Base-by-base conservation (phyloP, 805 yeast genomes). In the Schwanniomyces occidentalis region DNA sequence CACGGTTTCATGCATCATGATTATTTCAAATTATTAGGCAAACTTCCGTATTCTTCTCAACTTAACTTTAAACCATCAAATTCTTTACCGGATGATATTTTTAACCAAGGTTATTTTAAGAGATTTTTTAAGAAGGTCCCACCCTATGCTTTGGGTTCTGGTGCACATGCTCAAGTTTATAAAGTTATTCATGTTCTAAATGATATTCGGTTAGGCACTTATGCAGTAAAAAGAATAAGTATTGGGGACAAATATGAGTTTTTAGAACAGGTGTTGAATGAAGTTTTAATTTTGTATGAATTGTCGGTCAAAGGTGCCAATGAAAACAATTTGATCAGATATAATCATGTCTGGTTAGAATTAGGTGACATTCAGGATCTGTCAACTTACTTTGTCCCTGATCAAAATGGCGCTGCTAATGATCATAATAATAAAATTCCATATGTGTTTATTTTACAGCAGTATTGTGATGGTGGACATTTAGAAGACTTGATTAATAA, bases 321-420 rank as follows among this genome's bases (percentile, higher is more conserved):
- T 30, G 69, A 63, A 30, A 59, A 63, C 38, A 84, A 88, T 54
- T 69, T 89, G 46, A 86, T 89, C 17, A 76, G 84, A 14, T 89
- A 89, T 53, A 88, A 89, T 51, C 96, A 89, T 58, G 96, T 88
- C 16, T 89, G 96, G 96, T 57, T 89, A 20, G 96, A 89, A 51
- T 68, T 82, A 49, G 84, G 33, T 2, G 61, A 58, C 78, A 82
- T 22, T 56, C 69, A 48, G 63, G 82, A 37, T 70, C 83, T 25
- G 61, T 34, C 42, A 10, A 47, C 67, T 0, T 58, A 49, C 28
- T 42, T 61, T 22, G 29, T 64, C 6, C 42, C 54, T 0, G 26
- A 22, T 23, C 19, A 27, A 4, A 42, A 40, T 4, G 23, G 32
- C 16, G 9, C 32, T 6, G 40, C 40, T 6, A 34, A 44, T 4